Evolutionary conservation across 2,329 filamentous ascomycete genomes (phyloP), one percentile per base, ranked within the genome.

Genomic region (Alternaria atra): DNA sequence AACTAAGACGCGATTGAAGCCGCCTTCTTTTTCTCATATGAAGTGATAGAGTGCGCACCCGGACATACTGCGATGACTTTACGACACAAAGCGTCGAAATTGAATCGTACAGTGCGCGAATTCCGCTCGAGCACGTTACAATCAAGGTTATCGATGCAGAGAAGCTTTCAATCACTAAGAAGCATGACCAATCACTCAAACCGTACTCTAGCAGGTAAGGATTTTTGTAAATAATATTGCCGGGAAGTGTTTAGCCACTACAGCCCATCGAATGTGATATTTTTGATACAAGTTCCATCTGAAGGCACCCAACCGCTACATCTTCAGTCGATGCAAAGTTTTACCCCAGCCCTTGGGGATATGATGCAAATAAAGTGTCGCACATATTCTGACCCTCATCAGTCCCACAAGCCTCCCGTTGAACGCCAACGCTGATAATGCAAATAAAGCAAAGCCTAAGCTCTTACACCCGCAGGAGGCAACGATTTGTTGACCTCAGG

Each of bases 1-100:
- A 35, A 82, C 72, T 52, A 84, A 83, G 27, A 79, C 79, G 65
- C 79, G 69, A 57, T 83, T 84, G 61, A 78, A 83, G 2, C 78
- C 76, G 5, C 82, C 80, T 72, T 84, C 50, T 77, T 73, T 69
- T 84, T 84, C 51, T 78, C 70, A 59, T 70, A 82, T 15, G 57
- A 68, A 54, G 58, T 59, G 40, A 84, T 73, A 9, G 64, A 65
- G 12, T 35, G 70, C 39, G 80, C 78, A 40, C 71, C 75, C 37
- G 77, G 77, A 61, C 74, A 80, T 35, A 80, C 64, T 44, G 74
- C 70, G 34, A 82, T 59, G 12, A 79, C 73, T 52, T 65, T 77
- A 40, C 69, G 59, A 64, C 77, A 77, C 39, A 83, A 77, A 29
- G 75, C 74, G 23, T 73, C 60, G 55, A 82, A 81, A 60, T 82